phyloP scores from a whole-genome alignment of 305 asterid genomes.

The Solanum hybrid region DNA sequence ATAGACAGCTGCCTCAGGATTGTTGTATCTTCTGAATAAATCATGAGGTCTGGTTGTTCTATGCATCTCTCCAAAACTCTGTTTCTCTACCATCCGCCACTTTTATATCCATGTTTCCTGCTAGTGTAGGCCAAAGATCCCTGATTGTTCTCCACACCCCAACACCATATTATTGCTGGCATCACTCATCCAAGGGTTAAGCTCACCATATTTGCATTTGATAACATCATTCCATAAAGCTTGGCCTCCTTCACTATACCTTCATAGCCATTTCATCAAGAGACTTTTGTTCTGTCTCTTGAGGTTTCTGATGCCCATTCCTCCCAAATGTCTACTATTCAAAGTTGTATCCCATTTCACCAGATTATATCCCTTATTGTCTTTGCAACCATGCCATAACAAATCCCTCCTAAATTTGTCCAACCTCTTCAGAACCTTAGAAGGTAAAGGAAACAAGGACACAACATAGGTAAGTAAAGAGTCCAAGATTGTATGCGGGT shows the following conservation, averaged over 20 bases:
- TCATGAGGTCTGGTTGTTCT: not conserved
- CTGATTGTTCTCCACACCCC: not conserved
- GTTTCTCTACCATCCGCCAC: not conserved
- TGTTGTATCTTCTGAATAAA: not conserved
- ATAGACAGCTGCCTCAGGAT: not conserved
- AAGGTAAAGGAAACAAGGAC: not conserved
- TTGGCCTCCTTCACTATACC: not conserved
- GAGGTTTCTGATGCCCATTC: not conserved
- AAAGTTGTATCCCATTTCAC: not conserved
- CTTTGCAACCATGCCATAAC: not conserved
- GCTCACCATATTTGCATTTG: not conserved
- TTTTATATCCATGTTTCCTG: not conserved
- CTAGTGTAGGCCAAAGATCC: not conserved
- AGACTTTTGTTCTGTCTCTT: not conserved
- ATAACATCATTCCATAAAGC: not conserved
- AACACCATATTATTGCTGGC: not conserved
- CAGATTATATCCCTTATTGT: not conserved
- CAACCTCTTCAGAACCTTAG: not conserved
- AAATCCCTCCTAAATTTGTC: not conserved
- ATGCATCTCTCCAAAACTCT: not conserved
- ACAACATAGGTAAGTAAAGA: not conserved
- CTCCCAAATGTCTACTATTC: not conserved
- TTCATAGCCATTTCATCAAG: not conserved
- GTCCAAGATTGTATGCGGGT: not conserved
- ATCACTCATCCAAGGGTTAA: not conserved